Percentiles rank a stretch among this genome's conserved stretches.
Conservation (phyloP, 345 rosid genomes). For the Raphanus sativus region DNA sequence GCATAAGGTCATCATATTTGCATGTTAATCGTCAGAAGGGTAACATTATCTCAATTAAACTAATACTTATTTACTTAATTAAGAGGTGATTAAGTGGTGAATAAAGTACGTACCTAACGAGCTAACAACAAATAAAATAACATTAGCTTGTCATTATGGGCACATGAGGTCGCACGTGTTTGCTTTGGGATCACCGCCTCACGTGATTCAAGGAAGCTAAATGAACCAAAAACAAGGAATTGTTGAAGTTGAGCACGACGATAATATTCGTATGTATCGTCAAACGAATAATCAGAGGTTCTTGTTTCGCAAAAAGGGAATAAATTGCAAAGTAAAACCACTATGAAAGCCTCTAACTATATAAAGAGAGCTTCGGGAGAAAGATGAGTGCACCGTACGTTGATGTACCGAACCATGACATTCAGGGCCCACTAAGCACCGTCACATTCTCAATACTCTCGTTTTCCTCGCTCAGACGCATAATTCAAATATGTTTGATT, state of each 20-base stretch:
- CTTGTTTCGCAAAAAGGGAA: slow-evolving; percentile 7
- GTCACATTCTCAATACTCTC: slow-evolving; percentile 28
- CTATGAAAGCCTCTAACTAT: slow-evolving; percentile 8
- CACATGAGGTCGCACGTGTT: slow-evolving; percentile 46
- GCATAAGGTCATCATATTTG: slow-evolving; percentile 32
- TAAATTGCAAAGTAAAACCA: slow-evolving; percentile 10
- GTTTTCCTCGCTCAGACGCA: not conserved
- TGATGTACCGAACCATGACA: slow-evolving; percentile 30
- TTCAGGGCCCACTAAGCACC: slow-evolving; percentile 21
- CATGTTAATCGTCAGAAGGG: slow-evolving; percentile 39
- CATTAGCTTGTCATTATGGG: slow-evolving; percentile 29
- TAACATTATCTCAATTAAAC: slow-evolving; percentile 31
- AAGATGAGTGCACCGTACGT: slow-evolving; percentile 27
- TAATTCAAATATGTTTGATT: not conserved
- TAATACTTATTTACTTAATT: slow-evolving; percentile 2
- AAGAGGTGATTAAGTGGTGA: slow-evolving; percentile 18
- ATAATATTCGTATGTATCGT: slow-evolving; percentile 28
- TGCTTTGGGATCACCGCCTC: slow-evolving; percentile 42
- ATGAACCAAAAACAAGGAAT: not conserved
- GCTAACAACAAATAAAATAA: slow-evolving; percentile 9
- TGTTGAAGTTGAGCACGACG: slow-evolving; percentile 20
- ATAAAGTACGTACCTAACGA: slow-evolving; percentile 24
- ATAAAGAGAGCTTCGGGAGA: slow-evolving; percentile 6
- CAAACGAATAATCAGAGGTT: slow-evolving; percentile 25
- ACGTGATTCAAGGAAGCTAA: slow-evolving; percentile 38